These are phyloP conservation scores for Pestalotiopsis sp. DNA, from an alignment of 2,329 filamentous ascomycete genomes.

Conservation along the genomic window DNA sequence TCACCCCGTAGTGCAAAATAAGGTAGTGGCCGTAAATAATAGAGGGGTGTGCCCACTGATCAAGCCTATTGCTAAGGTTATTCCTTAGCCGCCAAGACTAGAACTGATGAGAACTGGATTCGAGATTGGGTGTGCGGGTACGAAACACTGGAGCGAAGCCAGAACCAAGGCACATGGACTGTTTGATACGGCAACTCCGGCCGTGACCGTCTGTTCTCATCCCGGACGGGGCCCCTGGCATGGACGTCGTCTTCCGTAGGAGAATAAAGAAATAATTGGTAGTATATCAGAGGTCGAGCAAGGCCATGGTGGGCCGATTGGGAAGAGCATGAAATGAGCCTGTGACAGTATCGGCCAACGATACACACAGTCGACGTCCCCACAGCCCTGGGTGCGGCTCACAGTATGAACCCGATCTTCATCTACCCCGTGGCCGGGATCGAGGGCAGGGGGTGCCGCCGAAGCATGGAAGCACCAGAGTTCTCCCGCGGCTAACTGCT, in stretches of 20 bases:
- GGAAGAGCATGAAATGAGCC: background rate
- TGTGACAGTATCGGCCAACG: background rate
- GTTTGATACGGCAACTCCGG: background rate
- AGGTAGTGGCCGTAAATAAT: background rate
- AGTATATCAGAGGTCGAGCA: background rate
- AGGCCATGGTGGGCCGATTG: background rate
- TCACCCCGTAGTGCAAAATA: background rate
- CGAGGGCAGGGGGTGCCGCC: background rate
- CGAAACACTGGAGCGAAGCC: background rate
- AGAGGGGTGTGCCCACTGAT: conserved; percentile 6
- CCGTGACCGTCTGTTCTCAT: background rate
- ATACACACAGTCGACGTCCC: background rate
- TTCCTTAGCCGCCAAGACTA: background rate
- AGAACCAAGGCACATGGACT: background rate
- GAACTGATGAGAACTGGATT: background rate
- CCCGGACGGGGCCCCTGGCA: background rate
- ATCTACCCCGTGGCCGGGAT: background rate
- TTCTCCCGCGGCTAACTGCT: background rate
- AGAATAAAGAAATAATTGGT: background rate
- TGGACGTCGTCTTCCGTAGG: background rate
- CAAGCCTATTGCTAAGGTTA: conserved; percentile 9
- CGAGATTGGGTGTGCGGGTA: conserved; percentile 2
- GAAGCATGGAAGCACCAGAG: background rate
- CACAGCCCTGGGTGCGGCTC: background rate
- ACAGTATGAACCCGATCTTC: background rate